Percentiles rank a stretch among this genome's conserved stretches.
These are phyloP conservation scores for Tulasnella sp. DNA, from an alignment of 768 basidiomycete genomes.

Conservation along the genomic window DNA sequence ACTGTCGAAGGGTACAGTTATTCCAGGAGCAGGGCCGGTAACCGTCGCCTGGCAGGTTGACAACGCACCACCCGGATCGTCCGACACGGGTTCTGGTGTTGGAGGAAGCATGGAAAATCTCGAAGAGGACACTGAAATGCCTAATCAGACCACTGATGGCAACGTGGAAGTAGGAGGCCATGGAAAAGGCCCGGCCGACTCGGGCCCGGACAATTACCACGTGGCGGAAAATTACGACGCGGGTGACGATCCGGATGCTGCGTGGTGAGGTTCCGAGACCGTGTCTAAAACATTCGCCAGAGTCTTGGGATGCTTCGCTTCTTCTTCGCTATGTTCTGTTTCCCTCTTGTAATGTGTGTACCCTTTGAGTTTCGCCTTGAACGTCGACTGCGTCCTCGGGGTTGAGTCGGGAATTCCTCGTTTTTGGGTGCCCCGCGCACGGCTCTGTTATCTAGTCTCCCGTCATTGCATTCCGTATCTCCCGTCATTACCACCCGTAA, in stretches of 20 bases:
- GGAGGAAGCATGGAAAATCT: slow-evolving; percentile 21
- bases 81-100: slow-evolving; percentile 2
- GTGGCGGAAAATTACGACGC: slow-evolving; percentile 26
- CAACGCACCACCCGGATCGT: slow-evolving; percentile 10
- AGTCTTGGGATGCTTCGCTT: slow-evolving; percentile 14
- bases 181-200: slow-evolving; percentile 2
- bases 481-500: background rate
- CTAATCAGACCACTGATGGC: background rate
- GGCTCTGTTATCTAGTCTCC: slow-evolving; percentile 1
- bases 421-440: background rate
- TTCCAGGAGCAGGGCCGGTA: slow-evolving; percentile 61
- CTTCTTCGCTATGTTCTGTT: slow-evolving; percentile 14
- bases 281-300: slow-evolving; percentile 12
- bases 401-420: slow-evolving; percentile 17
- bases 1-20: slow-evolving; percentile 62
- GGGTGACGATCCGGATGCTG: slow-evolving; percentile 18
- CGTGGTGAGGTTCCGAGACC: slow-evolving; percentile 23
- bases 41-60: slow-evolving; percentile 59
- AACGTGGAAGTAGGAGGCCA: slow-evolving; percentile 10
- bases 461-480: background rate
- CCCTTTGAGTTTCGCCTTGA: slow-evolving; percentile 13
- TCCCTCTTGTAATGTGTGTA: slow-evolving; percentile 13
- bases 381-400: slow-evolving; percentile 15
- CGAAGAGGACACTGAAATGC: slow-evolving; percentile 5
- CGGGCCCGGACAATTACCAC: slow-evolving; percentile 1